phyloP scores from a whole-genome alignment of 2,329 filamentous ascomycete genomes.

The Fusarium nisikadoi region DNA sequence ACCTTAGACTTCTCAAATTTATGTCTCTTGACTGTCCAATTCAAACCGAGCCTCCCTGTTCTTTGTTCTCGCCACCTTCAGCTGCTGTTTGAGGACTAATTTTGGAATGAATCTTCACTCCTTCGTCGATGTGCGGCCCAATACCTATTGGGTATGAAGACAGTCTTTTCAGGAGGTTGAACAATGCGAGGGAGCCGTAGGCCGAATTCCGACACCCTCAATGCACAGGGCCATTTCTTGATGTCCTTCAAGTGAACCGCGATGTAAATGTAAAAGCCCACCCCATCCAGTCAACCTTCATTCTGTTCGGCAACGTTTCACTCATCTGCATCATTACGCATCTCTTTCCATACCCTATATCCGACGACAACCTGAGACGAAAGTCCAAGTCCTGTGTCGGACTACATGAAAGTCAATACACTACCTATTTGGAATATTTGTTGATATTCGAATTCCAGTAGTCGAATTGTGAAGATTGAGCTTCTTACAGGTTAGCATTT shows the following conservation, averaged over 20 bases:
- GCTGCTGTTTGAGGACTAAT: not conserved
- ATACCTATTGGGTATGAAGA: not conserved
- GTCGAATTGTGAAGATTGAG: not conserved
- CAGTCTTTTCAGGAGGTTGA: not conserved
- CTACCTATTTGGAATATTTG: not conserved
- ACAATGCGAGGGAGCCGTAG: not conserved
- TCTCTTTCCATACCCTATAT: not conserved
- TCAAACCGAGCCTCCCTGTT: not conserved
- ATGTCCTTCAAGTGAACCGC: not conserved
- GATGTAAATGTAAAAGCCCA: not conserved
- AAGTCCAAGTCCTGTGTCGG: not conserved
- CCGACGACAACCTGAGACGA: not conserved
- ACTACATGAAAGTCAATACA: not conserved
- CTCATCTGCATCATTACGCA: not conserved
- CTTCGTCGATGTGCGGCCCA: not conserved
- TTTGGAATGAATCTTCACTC: not conserved
- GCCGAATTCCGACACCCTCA: not conserved
- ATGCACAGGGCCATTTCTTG: not conserved
- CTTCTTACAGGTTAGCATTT: not conserved
- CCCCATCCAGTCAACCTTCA: not conserved
- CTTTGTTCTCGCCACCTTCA: not conserved
- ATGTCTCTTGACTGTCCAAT: not conserved
- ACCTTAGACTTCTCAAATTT: not conserved
- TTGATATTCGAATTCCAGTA: not conserved
- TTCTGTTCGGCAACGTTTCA: not conserved